Evolutionary conservation across 2,329 filamentous ascomycete species (phyloP).

Genomic region (Aschersonia sp.): DNA sequence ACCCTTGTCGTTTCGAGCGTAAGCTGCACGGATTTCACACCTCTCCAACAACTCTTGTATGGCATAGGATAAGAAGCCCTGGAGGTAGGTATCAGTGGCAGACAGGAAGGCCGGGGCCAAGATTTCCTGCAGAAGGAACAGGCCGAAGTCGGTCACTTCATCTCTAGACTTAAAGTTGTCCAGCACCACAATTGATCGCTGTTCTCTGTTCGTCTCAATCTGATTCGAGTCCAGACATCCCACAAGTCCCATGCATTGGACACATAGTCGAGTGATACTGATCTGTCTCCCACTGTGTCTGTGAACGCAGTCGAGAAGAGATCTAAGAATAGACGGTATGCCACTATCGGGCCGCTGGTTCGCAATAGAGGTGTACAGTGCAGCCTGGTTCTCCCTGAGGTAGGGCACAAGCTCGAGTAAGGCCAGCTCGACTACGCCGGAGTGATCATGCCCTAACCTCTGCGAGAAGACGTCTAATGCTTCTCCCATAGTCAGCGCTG

Average conservation of each 20-base stretch:
- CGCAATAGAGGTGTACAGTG: constrained; percentile 64
- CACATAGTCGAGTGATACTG: constrained; percentile 59
- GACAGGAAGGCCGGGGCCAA: constrained; percentile 86
- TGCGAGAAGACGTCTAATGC: constrained; percentile 37
- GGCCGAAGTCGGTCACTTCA: constrained; percentile 74
- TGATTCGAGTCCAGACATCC: constrained; percentile 87
- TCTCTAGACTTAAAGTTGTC: constrained; percentile 69
- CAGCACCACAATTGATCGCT: constrained; percentile 70
- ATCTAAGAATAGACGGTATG: constrained; percentile 56
- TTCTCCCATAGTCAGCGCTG: constrained; percentile 6
- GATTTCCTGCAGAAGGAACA: constrained; percentile 75
- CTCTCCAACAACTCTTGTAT: constrained; percentile 84
- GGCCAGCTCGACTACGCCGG: constrained; percentile 71
- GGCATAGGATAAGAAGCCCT: constrained; percentile 83
- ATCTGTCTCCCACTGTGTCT: constrained; percentile 58
- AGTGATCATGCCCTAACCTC: constrained; percentile 70
- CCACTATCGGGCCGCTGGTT: constrained; percentile 73
- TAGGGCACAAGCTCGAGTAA: constrained; percentile 64
- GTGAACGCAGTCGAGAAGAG: constrained; percentile 72
- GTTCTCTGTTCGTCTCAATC: constrained; percentile 65
- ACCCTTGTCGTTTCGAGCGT: constrained; percentile 23
- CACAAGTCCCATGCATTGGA: constrained; percentile 73
- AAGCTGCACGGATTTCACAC: constrained; percentile 54
- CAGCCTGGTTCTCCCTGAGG: constrained; percentile 57
- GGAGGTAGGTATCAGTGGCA: constrained; percentile 71